Base-by-base conservation (phyloP, 2,329 filamentous ascomycete species). In the Myriosclerotinia curreyana region DNA sequence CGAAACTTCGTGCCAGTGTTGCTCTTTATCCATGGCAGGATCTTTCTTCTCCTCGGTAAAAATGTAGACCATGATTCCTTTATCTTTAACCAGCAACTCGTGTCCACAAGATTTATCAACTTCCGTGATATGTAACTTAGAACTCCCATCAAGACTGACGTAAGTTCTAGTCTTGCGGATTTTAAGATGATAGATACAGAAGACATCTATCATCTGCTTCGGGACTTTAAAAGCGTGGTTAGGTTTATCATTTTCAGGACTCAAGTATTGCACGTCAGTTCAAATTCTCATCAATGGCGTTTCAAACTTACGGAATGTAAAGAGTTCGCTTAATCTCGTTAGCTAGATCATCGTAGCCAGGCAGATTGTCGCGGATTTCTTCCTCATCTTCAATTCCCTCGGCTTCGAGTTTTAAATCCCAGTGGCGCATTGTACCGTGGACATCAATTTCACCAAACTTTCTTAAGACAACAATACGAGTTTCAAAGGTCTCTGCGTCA, bases 361-460 rank as follows among this genome's bases (percentile, higher is more conserved):
- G 49, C 46, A 36, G 50, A 46, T 68, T 65, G 15, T 28, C 34
- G 36, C 58, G 46, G 9, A 53, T 51, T 15, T 70, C 60, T 25
- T 66, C 58, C 5, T 65, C 22, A 31, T 48, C 44, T 48, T 62
- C 44, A 22, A 60, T 58, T 9, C 72, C 71, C 22, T 55, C 64
- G 8, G 67, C 70, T 38, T 49, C 48, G 20, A 75, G 64, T 22
- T 65, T 64, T n/a, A 70, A 69, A 62, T 75, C 74, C 72, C 73
- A 75, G 12, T 69, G 65, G 54, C 72, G 65, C 65, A 66, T 69
- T 9, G 68, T 69, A 36, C 74, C 72, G 65, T 75, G 73, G 8
- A 74, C 60, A 61, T 70, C 69, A 8, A 74, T 64, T 14, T 48
- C 54, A 3, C 71, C 73, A 25, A 72, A 65, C 0, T 66, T 54